A percentile compares a stretch with the other conserved stretches of the same genome.
Evolutionary conservation across 1,284 basidiomycete species (phyloP).

Genomic region (Puccinia coronata): DNA sequence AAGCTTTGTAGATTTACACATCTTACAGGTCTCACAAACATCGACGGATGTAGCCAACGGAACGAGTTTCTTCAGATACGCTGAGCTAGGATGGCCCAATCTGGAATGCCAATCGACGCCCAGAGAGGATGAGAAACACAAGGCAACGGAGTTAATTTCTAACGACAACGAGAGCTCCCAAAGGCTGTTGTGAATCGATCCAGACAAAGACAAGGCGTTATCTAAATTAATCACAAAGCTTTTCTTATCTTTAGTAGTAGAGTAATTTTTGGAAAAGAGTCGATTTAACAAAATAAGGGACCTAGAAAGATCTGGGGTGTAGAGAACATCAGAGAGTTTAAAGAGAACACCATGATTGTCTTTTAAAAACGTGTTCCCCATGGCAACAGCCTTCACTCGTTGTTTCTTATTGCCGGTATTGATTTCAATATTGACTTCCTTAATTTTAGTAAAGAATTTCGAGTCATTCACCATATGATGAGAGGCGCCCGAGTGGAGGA

Average conservation of each 20-base stretch:
- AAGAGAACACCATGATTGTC: not conserved
- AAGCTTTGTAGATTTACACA: too few species aligned
- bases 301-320: not conserved
- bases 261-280: not conserved
- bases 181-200: not conserved
- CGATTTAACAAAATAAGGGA: not conserved
- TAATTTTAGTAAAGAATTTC: not conserved
- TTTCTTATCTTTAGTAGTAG: not conserved
- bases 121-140: not conserved
- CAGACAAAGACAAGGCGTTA: too few species aligned
- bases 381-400: too few species aligned
- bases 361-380: not conserved
- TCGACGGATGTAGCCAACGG: not conserved
- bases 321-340: not conserved
- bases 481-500: not conserved
- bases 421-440: too few species aligned
- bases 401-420: too few species aligned
- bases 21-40: constrained; percentile 11
- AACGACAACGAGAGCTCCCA: not conserved
- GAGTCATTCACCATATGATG: not conserved
- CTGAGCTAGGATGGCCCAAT: not conserved
- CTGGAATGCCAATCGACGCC: not conserved
- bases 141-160: not conserved
- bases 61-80: not conserved
- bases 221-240: not conserved